Percentiles rank a stretch among this genome's conserved stretches.
phyloP scores from a whole-genome alignment of 2,329 filamentous ascomycete genomes.

The Claviceps africana region DNA sequence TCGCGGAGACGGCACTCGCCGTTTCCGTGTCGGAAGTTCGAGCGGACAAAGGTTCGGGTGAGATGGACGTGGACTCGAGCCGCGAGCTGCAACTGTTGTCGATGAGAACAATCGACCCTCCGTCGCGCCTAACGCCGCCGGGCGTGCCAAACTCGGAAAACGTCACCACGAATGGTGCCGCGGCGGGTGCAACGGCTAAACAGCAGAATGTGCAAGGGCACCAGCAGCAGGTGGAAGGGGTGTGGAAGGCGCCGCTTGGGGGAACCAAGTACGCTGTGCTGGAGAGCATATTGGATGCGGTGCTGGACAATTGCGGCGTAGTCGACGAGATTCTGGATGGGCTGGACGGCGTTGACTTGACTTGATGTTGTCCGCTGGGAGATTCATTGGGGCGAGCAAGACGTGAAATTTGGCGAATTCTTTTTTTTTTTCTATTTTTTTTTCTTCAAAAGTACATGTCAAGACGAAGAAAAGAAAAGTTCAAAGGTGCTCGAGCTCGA shows the following conservation, averaged over 20 bases:
- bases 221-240: constrained; percentile 44
- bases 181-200: constrained; percentile 22
- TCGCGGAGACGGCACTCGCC: constrained; percentile 79
- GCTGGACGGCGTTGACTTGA: constrained; percentile 60
- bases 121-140: constrained; percentile 56
- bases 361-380: constrained; percentile 26
- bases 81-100: constrained; percentile 47
- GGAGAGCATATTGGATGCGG: constrained; percentile 60
- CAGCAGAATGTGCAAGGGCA: constrained; percentile 30
- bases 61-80: constrained; percentile 27
- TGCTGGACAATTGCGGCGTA: constrained; percentile 63
- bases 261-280: constrained; percentile 66
- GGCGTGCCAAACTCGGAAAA: constrained; percentile 54
- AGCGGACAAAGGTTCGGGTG: constrained; percentile 11
- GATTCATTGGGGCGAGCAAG: background rate
- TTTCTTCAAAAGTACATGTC: no score
- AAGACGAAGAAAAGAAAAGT: background rate
- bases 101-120: constrained; percentile 60
- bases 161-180: constrained; percentile 32
- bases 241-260: constrained; percentile 77
- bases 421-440: background rate
- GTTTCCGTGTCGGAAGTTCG: constrained; percentile 54
- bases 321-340: constrained; percentile 77
- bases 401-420: background rate
- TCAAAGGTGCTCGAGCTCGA: background rate